Conservation (phyloP, 2,329 filamentous ascomycete species). For the Hypoxylon sp. region DNA sequence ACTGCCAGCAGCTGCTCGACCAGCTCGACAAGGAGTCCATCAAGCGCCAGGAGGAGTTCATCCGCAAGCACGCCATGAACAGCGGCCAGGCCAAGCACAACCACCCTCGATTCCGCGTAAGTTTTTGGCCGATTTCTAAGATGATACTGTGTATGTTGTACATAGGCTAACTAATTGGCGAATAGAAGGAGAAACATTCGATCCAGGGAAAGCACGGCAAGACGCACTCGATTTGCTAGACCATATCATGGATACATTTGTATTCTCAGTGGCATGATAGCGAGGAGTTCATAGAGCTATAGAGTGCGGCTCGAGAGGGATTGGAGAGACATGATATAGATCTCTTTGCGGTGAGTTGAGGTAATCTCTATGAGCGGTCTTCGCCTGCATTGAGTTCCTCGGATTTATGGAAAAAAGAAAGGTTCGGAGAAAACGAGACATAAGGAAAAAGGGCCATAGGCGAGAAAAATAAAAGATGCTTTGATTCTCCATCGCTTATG, state of each 20-base stretch:
- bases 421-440: neutral
- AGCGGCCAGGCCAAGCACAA: conserved; percentile 66
- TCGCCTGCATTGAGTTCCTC: neutral
- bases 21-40: conserved; percentile 79
- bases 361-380: conserved; percentile 7
- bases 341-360: conserved; percentile 3
- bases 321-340: conserved; percentile 20
- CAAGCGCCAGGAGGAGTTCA: conserved; percentile 74
- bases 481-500: neutral
- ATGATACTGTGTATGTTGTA: no score
- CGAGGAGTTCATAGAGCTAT: conserved; percentile 1
- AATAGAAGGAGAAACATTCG: conserved; percentile 81
- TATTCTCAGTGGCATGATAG: conserved; percentile 1
- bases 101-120: conserved; percentile 63
- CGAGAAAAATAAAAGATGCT: neutral
- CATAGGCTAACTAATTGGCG: conserved; percentile 20
- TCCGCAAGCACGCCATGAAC: conserved; percentile 66
- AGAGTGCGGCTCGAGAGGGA: neutral
- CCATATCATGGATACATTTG: neutral
- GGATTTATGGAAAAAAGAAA: neutral
- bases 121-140: no score
- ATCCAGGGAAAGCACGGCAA: conserved; percentile 91
- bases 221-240: conserved; percentile 84
- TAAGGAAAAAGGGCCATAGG: neutral
- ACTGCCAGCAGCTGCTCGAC: conserved; percentile 77